Evolutionary conservation across 2,329 filamentous ascomycete species (phyloP).

Genomic region (Cadophora sp.): DNA sequence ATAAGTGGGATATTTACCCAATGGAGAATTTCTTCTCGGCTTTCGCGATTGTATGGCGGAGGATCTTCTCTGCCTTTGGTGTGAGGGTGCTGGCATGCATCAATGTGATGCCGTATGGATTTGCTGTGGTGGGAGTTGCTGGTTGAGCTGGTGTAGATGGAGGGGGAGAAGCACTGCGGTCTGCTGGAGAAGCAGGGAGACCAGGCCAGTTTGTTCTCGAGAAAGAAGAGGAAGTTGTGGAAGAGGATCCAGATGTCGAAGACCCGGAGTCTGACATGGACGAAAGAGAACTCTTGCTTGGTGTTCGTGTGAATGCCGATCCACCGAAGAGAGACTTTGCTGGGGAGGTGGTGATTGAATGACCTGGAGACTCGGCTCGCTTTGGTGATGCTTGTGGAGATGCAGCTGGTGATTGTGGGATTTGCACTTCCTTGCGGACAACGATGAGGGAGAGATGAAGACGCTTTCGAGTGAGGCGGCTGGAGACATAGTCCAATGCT

Average conservation of each 20-base stretch:
- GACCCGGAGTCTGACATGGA: slow-evolving; percentile 27
- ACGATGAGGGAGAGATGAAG: slow-evolving; percentile 65
- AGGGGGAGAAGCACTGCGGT: slow-evolving; percentile 27
- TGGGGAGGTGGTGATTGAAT: slow-evolving; percentile 27
- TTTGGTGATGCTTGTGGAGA: slow-evolving; percentile 18
- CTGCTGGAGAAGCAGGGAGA: slow-evolving; percentile 37
- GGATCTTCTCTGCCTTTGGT: slow-evolving; percentile 53
- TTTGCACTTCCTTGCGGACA: slow-evolving; percentile 61
- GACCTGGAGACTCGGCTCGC: slow-evolving; percentile 21
- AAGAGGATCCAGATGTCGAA: slow-evolving; percentile 15
- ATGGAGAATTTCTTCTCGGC: slow-evolving; percentile 58
- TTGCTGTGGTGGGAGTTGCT: slow-evolving; percentile 46
- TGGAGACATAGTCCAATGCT: slow-evolving; percentile 65
- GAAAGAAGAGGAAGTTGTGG: slow-evolving; percentile 19
- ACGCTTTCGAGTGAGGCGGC: slow-evolving; percentile 59
- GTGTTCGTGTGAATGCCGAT: slow-evolving; percentile 24
- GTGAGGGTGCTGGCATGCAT: slow-evolving; percentile 54
- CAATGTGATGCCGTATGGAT: slow-evolving; percentile 56
- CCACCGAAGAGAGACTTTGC: slow-evolving; percentile 31
- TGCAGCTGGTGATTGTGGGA: slow-evolving; percentile 47
- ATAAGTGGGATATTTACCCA: slow-evolving; percentile 40
- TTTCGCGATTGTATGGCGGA: slow-evolving; percentile 57
- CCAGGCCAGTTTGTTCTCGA: slow-evolving; percentile 38
- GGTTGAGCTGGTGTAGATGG: slow-evolving; percentile 44
- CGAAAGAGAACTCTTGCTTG: slow-evolving; percentile 22